Evolutionary conservation across 176 grass and related monocot species (phyloP), one percentile per base, ranked within the genome.

Genomic region (Poa pratensis): DNA sequence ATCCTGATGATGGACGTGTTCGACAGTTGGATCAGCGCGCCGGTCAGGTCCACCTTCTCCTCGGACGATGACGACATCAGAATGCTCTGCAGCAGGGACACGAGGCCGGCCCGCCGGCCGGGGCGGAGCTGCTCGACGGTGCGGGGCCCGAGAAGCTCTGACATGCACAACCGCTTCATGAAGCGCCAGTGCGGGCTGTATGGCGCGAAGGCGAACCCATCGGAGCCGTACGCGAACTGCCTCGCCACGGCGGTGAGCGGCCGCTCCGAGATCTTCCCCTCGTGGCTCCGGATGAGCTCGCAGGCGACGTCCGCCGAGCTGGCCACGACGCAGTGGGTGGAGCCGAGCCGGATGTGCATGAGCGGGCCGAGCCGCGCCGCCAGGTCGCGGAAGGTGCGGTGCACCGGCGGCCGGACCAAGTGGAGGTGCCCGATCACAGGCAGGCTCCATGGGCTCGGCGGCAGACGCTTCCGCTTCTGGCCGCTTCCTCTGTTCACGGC

Each of bases 381-480:
- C 4, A 97, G 87, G 77, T 84, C 79, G 28, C 86, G 82, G 24
- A 94, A 60, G 6, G 86, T 88, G 35, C 76, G 86, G 86, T 97
- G 95, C 18, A 87, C 88, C 22, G 89, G 86, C 12, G 86, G 90
- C 0, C 16, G 57, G 60, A 97, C 81, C 14, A 93, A 90, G 85
- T 97, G 89, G 10, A 97, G 95, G 76, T 97, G 92, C 0, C 95
- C 90, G 49, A 97, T 86, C 30, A 97, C 52, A 4, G 95, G 95
- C 11, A 97, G 70, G 5, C 89, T 58, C 30, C 11, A 11, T 13
- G 95, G 92, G 5, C 87, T 85, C 40, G 95, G 90, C 1, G 88
- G 90, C 0, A 97, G 86, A 0, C 35, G 70, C 45, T 65, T 65
- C 62, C 58, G 16, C 34, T 49, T 24, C 73, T 13, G 1, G 0